Percentiles rank a stretch among this genome's conserved stretches.
phyloP scores from a whole-genome alignment of 2,329 filamentous ascomycete species.

The Penicillium sp. region DNA sequence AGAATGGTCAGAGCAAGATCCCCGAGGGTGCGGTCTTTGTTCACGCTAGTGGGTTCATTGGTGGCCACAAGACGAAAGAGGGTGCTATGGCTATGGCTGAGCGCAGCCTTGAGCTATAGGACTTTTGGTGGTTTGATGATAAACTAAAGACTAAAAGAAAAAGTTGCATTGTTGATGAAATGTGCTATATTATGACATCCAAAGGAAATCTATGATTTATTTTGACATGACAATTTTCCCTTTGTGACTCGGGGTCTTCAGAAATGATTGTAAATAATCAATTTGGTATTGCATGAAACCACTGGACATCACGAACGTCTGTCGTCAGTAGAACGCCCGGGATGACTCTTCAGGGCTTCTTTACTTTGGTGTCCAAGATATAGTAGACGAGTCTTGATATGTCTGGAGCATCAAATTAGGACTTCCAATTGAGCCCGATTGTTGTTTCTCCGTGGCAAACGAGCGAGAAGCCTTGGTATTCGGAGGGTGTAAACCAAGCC shows the following conservation, averaged over 20 bases:
- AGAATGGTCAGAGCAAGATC: slow-evolving; percentile 39
- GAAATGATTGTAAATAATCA: background rate
- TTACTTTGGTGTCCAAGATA: background rate
- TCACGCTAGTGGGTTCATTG: slow-evolving; percentile 93
- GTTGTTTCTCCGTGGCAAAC: background rate
- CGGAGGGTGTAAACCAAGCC: background rate
- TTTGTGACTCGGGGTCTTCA: background rate
- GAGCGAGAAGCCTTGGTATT: background rate
- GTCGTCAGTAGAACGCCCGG: no score
- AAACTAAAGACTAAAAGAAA: background rate
- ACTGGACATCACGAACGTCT: background rate
- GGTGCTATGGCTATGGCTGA: slow-evolving; percentile 81
- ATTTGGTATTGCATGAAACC: background rate
- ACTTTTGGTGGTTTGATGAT: background rate
- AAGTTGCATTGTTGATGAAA: slow-evolving; percentile 7
- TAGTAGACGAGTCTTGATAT: background rate
- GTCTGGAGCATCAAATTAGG: background rate
- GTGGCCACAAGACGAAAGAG: slow-evolving; percentile 88
- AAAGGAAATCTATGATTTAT: slow-evolving; percentile 1
- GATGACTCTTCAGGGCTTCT: background rate
- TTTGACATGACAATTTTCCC: background rate
- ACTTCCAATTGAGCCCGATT: background rate
- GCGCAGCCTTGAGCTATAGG: slow-evolving; percentile 36
- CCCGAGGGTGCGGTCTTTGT: slow-evolving; percentile 75
- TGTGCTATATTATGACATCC: slow-evolving; percentile 1